Evolutionary conservation across 2,329 filamentous ascomycete species (phyloP).

Genomic region (Aspergillus sp.): DNA sequence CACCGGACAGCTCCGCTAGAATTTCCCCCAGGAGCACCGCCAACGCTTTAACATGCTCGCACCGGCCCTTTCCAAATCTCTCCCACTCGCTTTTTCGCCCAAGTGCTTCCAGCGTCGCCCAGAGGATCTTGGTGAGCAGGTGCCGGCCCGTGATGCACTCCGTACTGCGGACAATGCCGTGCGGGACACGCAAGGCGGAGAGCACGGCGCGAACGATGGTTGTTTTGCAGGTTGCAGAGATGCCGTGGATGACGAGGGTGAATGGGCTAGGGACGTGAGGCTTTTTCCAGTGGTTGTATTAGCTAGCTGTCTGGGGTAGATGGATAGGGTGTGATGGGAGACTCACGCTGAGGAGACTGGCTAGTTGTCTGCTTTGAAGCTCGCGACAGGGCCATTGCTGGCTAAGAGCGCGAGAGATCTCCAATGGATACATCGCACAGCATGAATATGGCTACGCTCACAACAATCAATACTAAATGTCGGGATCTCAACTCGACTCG

Average conservation of each 20-base stretch:
- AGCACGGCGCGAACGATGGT: constrained; percentile 59
- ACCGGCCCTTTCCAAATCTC: constrained; percentile 49
- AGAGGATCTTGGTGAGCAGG: constrained; percentile 39
- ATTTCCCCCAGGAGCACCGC: constrained; percentile 57
- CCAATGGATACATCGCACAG: constrained; percentile 23
- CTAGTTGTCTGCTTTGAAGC: constrained; percentile 34
- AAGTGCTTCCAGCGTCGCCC: constrained; percentile 30
- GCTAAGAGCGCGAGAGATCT: constrained; percentile 28
- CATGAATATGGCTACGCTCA: neutral
- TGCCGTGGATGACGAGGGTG: constrained; percentile 72
- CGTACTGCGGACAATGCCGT: constrained; percentile 35
- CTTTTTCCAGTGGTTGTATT: constrained; percentile 12
- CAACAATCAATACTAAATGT: neutral
- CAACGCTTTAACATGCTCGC: constrained; percentile 73
- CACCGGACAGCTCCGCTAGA: constrained; percentile 22
- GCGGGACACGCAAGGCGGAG: constrained; percentile 46
- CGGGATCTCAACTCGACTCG: neutral
- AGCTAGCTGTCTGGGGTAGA: neutral
- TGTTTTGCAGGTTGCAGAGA: constrained; percentile 80
- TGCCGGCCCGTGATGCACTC: constrained; percentile 42
- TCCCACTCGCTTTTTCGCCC: constrained; percentile 34
- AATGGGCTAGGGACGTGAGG: constrained; percentile 54
- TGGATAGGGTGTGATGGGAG: neutral
- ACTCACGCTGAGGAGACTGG: constrained; percentile 35
- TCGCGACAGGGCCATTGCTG: constrained; percentile 38